phyloP scores from a whole-genome alignment of 2,329 filamentous ascomycete genomes.

The Cyclaneusma minus region DNA sequence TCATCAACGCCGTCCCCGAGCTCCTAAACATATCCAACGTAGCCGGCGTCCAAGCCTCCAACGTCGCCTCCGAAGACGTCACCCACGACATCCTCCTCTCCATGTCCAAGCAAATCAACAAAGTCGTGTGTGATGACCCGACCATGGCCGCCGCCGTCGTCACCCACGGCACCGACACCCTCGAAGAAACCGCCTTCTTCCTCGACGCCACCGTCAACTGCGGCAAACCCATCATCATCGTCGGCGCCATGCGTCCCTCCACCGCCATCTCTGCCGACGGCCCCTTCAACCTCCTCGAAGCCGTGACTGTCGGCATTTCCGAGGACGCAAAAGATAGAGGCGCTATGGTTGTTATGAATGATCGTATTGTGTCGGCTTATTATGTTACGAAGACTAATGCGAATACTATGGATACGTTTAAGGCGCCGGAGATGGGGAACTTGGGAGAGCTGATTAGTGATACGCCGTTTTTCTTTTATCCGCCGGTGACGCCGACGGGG shows the following conservation, averaged over 20 bases:
- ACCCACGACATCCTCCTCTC: constrained; percentile 31
- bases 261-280: constrained; percentile 48
- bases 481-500: constrained; percentile 30
- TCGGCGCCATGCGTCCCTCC: constrained; percentile 47
- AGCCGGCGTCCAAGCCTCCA: constrained; percentile 33
- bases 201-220: constrained; percentile 39
- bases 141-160: constrained; percentile 34
- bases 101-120: constrained; percentile 30
- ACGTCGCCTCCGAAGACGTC: constrained; percentile 30
- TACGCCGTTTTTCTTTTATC: constrained; percentile 43
- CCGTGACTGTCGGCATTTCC: constrained; percentile 37
- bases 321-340: constrained; percentile 31
- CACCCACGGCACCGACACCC: constrained; percentile 50
- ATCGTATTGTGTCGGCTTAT: constrained; percentile 41
- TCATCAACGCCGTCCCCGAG: constrained; percentile 39
- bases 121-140: constrained; percentile 19
- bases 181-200: constrained; percentile 50
- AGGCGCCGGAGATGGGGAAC: constrained; percentile 36
- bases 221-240: constrained; percentile 41
- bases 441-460: constrained; percentile 42
- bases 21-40: constrained; percentile 38
- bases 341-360: constrained; percentile 44
- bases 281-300: constrained; percentile 44
- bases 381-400: constrained; percentile 47
- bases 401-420: constrained; percentile 48